Base-by-base conservation (phyloP, 148 eudicot species). In the Nepenthes mirabilis region DNA sequence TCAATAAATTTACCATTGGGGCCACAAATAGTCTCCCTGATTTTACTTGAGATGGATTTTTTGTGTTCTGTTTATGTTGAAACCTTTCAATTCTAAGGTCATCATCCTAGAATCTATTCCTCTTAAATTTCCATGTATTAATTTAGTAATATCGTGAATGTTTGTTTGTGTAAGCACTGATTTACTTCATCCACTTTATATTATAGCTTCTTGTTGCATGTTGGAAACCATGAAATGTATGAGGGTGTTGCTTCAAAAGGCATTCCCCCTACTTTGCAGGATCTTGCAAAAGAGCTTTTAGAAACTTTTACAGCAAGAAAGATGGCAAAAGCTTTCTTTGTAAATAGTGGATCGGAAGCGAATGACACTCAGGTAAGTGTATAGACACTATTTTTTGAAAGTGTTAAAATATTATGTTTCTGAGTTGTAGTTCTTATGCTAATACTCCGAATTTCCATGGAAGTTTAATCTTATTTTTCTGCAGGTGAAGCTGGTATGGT, bases 401-500 rank as follows among this genome's bases (percentile, higher is more conserved):
- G 45, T 40, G 45, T 40, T 8, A 40, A 40, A 40, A 4, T 40
- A 40, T 40, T 8, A 40, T 40, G 45, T 40, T 8, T 40, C 8
- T 4, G 8, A 8, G 45, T 8, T 40, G 8, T 40, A 40, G 52
- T 10, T 49, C 52, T 45, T 49, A 10, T 49, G 52, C 14, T 11
- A 10, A 12, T 49, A 12, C 11, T 11, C 11, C n/a, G 1, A 49
- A 49, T 49, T 12, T 49, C 12, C 14, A 23, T 49, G 11, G 52
- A 3, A 49, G 52, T 14, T 52, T 54, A 4, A 14, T 33, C 33
- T 33, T 33, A 4, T 33, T 54, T 4, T 54, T 33, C 3, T 77
- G 75, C 70, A 93, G 98, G 98, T 93, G 73, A 93, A 93, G 81
- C 78, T 93, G 66, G 98, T 93, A 35, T 93, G 98, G 98, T 93